phyloP scores from a whole-genome alignment of 1,284 basidiomycete genomes.

The Leccinum colubrinum region DNA sequence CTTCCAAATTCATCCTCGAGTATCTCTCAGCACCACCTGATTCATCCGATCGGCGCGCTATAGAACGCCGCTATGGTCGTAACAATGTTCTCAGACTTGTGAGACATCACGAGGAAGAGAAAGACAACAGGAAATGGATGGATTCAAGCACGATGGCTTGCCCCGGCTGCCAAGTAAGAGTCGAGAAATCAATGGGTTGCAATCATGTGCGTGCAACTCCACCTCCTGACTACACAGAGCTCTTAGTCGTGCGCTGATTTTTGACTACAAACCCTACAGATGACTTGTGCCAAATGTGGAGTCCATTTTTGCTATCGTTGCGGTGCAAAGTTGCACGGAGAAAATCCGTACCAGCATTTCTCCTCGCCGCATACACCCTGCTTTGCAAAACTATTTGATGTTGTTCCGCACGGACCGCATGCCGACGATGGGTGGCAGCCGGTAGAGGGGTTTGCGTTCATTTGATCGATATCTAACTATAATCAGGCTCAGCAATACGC shows the following conservation, averaged over 20 bases:
- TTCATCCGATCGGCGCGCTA: constrained; percentile 42
- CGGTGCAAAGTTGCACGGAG: constrained; percentile 47
- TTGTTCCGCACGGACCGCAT: constrained; percentile 37
- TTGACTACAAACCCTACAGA: constrained; percentile 39
- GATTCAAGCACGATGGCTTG: constrained; percentile 62
- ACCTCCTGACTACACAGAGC: not conserved
- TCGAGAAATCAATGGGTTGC: constrained; percentile 77
- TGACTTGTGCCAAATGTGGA: constrained; percentile 68
- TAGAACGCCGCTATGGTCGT: constrained; percentile 66
- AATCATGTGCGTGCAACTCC: constrained; percentile 58
- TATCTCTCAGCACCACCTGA: constrained; percentile 56
- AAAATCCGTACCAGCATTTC: constrained; percentile 71
- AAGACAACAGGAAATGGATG: constrained; percentile 65
- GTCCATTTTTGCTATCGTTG: constrained; percentile 81
- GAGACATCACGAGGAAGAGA: constrained; percentile 60
- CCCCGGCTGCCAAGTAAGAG: constrained; percentile 63
- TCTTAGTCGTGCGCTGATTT: not conserved
- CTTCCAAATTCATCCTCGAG: constrained; percentile 57
- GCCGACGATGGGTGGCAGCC: constrained; percentile 52
- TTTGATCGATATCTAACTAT: constrained; percentile 12
- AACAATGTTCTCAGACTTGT: constrained; percentile 56
- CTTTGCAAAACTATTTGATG: constrained; percentile 68
- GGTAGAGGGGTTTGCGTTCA: constrained; percentile 42
- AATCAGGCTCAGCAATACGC: not conserved
- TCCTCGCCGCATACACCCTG: constrained; percentile 53